Conservation (phyloP, 2,329 filamentous ascomycete genomes). For the Stromatinia cepivora region DNA sequence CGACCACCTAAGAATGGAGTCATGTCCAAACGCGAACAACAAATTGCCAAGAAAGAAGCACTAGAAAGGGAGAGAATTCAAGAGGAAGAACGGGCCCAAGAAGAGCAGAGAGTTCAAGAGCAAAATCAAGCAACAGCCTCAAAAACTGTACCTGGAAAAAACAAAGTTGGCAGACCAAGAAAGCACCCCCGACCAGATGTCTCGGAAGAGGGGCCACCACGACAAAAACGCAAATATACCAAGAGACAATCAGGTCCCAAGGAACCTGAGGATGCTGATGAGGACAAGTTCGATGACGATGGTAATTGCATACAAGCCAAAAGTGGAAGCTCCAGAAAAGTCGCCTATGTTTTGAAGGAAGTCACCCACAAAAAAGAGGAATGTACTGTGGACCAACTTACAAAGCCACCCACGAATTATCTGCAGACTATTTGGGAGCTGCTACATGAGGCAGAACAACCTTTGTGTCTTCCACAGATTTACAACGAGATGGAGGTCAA, state of each 20-base stretch:
- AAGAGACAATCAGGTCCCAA: conserved; percentile 56
- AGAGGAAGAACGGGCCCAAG: conserved; percentile 54
- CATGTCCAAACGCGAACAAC: conserved; percentile 76
- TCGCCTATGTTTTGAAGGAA: conserved; percentile 50
- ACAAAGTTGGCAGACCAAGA: conserved; percentile 64
- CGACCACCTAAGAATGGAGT: conserved; percentile 79
- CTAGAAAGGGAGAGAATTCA: conserved; percentile 53
- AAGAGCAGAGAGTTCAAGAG: conserved; percentile 32
- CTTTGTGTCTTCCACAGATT: conserved; percentile 59
- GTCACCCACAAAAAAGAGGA: conserved; percentile 52
- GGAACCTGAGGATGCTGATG: conserved; percentile 51
- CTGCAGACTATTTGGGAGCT: conserved; percentile 59
- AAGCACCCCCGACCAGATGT: conserved; percentile 61
- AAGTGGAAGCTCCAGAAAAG: conserved; percentile 41
- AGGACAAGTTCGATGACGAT: conserved; percentile 31
- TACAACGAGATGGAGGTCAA: conserved; percentile 58
- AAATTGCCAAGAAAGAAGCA: conserved; percentile 59
- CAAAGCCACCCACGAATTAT: conserved; percentile 62
- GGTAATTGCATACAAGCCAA: conserved; percentile 18
- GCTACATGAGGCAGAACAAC: conserved; percentile 50
- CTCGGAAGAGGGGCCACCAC: conserved; percentile 49
- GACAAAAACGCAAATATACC: conserved; percentile 67
- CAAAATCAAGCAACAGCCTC: conserved; percentile 53
- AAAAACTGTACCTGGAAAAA: conserved; percentile 45
- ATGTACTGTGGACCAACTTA: conserved; percentile 71